A percentile compares a stretch with the other conserved stretches of the same genome.
These are phyloP conservation scores for Corylus heterophylla DNA, from an alignment of 306 rosid genomes.

Conservation along the genomic window DNA sequence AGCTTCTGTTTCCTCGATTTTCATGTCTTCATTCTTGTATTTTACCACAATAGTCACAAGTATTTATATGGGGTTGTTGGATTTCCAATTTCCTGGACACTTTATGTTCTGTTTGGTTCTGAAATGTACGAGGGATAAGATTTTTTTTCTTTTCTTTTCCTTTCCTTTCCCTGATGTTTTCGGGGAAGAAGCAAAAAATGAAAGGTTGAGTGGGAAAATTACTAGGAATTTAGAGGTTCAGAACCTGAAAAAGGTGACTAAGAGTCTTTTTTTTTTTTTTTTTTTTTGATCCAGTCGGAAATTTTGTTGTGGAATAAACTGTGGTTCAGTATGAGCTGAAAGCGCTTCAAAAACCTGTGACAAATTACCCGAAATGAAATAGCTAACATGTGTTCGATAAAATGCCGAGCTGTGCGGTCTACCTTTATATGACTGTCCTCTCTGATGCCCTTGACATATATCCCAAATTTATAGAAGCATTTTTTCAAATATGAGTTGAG, in stretches of 20 bases:
- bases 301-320: neutral
- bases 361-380: neutral
- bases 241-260: neutral
- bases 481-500: neutral
- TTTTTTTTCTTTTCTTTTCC: neutral
- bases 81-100: neutral
- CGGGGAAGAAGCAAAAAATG: neutral
- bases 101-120: neutral
- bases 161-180: neutral
- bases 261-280: neutral
- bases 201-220: neutral
- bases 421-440: neutral
- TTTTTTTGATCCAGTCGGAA: neutral
- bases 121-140: neutral
- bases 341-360: neutral
- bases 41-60: no score
- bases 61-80: neutral
- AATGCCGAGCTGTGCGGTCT: neutral
- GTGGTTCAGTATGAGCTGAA: neutral
- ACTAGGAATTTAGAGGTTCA: neutral
- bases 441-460: neutral
- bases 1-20: neutral
- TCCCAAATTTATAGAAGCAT: neutral
- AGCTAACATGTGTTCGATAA: neutral
- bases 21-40: neutral